Base-by-base conservation (phyloP, 768 basidiomycete species). In the Termitomyces sp. region DNA sequence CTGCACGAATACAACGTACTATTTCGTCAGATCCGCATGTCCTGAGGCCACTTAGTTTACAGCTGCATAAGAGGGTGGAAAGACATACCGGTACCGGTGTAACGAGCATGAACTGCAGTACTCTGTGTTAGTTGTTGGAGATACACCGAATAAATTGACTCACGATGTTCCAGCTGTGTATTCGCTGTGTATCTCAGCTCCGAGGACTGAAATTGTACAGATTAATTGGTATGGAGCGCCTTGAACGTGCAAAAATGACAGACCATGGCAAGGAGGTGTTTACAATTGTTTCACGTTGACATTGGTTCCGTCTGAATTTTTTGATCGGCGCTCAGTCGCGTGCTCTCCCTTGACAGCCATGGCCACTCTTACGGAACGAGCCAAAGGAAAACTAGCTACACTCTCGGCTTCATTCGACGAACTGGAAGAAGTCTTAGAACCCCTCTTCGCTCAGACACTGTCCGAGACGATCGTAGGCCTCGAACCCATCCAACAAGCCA, bases 141-240 rank as follows among this genome's bases (percentile, higher is more conserved):
- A 59, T 62, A 45, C 35, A 24, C 35, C 56, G 49, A 36, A 47
- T 51, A 28, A 55, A 54, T 24, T 28, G 18, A 81, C 93, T 71
- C 66, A 96, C 95, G 76, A 73, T 97, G 94, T 71, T 97, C 94
- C 28, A 95, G 74, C 71, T 98, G 95, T 13, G 95, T 95, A 70
- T 96, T 98, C 16, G 93, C 94, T 0, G 95, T 98, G 68, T 98
- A 97, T 65, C 95, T 80, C 5, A 97, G 79, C 72, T 98, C 95
- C 41, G 92, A 94, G 52, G 90, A 90, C 90, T 92, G 65, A 55
- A 56, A 49, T 48, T 33, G 48, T 33, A 61, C 9, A 52, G 52
- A 36, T 61, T 41, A 62, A 56, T 43, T 36, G 64, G 50, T 20
- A 26, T 54, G 41, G 38, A 54, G 22, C 18, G 8, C 36, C 20